Evolutionary conservation across 345 rosid species (phyloP).

Genomic region (Hibiscus syriacus): DNA sequence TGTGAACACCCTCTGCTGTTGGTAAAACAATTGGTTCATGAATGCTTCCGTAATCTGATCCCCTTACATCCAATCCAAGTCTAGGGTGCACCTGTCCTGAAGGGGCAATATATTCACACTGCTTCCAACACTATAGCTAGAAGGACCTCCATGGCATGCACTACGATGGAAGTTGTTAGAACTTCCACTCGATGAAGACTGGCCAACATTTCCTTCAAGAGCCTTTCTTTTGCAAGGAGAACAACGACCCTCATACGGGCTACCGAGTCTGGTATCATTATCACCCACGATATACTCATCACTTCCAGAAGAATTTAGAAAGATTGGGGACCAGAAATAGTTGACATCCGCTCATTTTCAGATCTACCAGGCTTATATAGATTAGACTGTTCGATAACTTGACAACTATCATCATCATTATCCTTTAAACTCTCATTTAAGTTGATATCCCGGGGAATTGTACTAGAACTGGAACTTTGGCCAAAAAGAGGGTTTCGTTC

Average conservation of each 20-base stretch:
- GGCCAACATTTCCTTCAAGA: slow-evolving; percentile 53
- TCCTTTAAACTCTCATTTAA: slow-evolving; percentile 46
- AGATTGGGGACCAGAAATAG: slow-evolving; percentile 26
- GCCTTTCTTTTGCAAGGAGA: slow-evolving; percentile 76
- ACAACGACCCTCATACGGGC: no score
- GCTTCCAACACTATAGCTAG: slow-evolving; percentile 26
- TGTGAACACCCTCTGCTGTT: slow-evolving; percentile 36
- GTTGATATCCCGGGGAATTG: slow-evolving; percentile 41
- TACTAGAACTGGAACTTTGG: slow-evolving; percentile 35
- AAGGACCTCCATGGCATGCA: slow-evolving; percentile 35
- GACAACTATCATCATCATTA: slow-evolving; percentile 36
- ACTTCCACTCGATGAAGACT: no score
- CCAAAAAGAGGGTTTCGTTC: slow-evolving; percentile 33
- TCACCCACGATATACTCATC: slow-evolving; percentile 31
- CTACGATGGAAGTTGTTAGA: no score
- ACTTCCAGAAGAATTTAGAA: slow-evolving; percentile 34
- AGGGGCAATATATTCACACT: slow-evolving; percentile 30
- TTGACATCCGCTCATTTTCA: slow-evolving; percentile 24
- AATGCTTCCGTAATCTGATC: slow-evolving; percentile 24
- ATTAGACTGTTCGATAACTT: slow-evolving; percentile 32
- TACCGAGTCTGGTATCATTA: slow-evolving; percentile 34
- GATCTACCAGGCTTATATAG: slow-evolving; percentile 29
- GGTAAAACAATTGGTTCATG: slow-evolving; percentile 31
- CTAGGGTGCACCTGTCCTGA: slow-evolving; percentile 41
- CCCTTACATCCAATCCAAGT: slow-evolving; percentile 42